Conservation (phyloP, 2,329 filamentous ascomycete species). For the Gyromitra esculenta region DNA sequence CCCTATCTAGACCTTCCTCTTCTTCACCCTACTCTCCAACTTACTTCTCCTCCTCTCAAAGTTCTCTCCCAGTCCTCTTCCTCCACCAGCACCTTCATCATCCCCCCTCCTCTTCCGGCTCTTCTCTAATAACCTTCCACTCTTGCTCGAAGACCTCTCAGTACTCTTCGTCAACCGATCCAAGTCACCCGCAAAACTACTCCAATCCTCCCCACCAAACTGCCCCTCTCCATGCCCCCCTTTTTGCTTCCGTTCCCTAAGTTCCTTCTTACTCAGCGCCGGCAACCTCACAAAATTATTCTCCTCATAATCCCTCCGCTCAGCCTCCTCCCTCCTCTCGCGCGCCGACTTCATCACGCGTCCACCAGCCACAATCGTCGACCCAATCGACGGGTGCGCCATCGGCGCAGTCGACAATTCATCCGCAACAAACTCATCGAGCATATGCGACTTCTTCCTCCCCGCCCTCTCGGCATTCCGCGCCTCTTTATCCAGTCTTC, state of each 20-base stretch:
- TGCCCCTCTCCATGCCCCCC: constrained; percentile 64
- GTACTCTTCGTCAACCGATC: constrained; percentile 79
- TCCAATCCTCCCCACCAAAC: constrained; percentile 95
- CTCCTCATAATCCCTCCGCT: constrained; percentile 88
- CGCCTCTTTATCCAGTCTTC: constrained; percentile 68
- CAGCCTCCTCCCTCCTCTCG: constrained; percentile 79
- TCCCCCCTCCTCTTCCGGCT: constrained; percentile 83
- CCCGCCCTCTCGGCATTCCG: constrained; percentile 68
- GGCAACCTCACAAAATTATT: constrained; percentile 88
- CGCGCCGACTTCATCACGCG: constrained; percentile 68
- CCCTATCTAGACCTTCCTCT: constrained; percentile 59
- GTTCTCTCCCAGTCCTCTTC: constrained; percentile 74
- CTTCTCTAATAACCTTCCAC: constrained; percentile 75
- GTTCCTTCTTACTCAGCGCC: constrained; percentile 85
- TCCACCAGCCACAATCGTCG: constrained; percentile 82
- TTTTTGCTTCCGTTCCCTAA: constrained; percentile 70
- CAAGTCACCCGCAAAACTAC: constrained; percentile 74
- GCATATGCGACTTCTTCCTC: constrained; percentile 78
- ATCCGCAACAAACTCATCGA: constrained; percentile 89
- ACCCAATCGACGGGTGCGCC: constrained; percentile 89
- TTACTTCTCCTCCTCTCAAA: constrained; percentile 76
- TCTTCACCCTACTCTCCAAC: constrained; percentile 60
- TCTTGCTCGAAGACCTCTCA: constrained; percentile 66
- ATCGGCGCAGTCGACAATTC: constrained; percentile 84
- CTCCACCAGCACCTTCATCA: constrained; percentile 75